Base-by-base conservation (phyloP, 1,284 basidiomycete species). In the Ustilago hordei region DNA sequence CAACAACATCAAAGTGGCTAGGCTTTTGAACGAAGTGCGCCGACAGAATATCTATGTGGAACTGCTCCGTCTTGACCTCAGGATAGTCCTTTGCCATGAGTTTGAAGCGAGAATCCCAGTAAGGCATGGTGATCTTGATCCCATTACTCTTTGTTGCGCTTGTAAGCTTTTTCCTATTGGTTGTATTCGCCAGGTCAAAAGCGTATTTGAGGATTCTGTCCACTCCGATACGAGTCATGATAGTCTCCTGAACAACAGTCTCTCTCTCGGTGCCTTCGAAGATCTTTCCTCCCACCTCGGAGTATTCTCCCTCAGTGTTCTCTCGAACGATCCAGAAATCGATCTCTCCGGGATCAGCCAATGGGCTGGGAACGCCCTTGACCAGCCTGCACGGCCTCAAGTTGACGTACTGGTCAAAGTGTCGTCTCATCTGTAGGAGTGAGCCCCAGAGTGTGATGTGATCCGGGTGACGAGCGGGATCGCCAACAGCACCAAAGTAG, bases 271-370 rank as follows among this genome's bases (percentile, higher is more conserved):
- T 86, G 1, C 87, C 87, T 17, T 80, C 77, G 61, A 87, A 86
- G 48, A 87, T 87, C 57, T 84, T 80, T 4, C 89, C 89, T 31
- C 89, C 89, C 31, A 89, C 88, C 6, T 89, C 89, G 5, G 88
- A 88, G 79, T 90, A 90, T 78, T 90, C 89, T 43, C 90, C 90
- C 79, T 90, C 89, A n/a, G 88, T 89, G 72, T 90, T 90, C 83
- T 90, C 90, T 54, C 89, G 86, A 2, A 87, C 79, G 58, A 90
- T 89, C 66, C 89, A 86, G 80, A 89, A 90, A 78, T 91, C 89
- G 58, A 90, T 86, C 38, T 87, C 81, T 7, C 87, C 86, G 1
- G 83, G 82, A 34, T 79, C 68, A 15, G 80, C 76, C 31, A 90
- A 84, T 1, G 89, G 89, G 13, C 88, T 89, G 1, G 85, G 81